These are phyloP conservation scores for Raphanus sativus DNA, from an alignment of 345 rosid genomes.

Conservation along the genomic window DNA sequence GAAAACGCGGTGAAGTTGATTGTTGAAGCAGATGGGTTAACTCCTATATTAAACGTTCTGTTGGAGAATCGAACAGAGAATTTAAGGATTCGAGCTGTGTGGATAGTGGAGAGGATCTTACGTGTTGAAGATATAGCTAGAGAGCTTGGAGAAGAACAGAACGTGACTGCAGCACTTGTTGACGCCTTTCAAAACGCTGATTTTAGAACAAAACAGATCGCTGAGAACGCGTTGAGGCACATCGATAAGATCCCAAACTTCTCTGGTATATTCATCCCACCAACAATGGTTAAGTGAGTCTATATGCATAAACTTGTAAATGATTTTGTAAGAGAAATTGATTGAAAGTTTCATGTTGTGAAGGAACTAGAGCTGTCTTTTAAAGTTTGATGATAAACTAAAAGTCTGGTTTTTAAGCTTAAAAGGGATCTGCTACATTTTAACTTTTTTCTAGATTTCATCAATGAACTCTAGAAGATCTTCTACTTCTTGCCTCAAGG, in stretches of 20 bases:
- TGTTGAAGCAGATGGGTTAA: conserved; percentile 68
- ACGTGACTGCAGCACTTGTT: conserved; percentile 80
- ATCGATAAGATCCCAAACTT: conserved; percentile 91
- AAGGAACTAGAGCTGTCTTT: background rate
- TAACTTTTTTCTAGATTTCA: conserved; percentile 49
- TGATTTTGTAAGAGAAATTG: conserved; percentile 3
- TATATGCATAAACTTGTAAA: conserved; percentile 24
- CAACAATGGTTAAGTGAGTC: conserved; percentile 44
- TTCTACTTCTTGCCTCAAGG: conserved; percentile 81
- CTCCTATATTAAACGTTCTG: conserved; percentile 64
- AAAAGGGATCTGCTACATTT: conserved; percentile 10
- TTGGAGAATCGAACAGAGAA: conserved; percentile 72
- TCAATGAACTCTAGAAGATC: conserved; percentile 77
- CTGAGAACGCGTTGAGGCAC: conserved; percentile 84
- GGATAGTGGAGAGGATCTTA: conserved; percentile 89
- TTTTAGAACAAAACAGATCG: conserved; percentile 76
- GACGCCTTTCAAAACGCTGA: conserved; percentile 94
- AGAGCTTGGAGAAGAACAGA: conserved; percentile 72
- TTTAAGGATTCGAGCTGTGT: conserved; percentile 70
- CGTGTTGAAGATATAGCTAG: conserved; percentile 70
- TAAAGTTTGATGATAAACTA: background rate
- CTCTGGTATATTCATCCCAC: conserved; percentile 64
- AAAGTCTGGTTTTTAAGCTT: conserved; percentile 15
- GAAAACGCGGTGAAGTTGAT: conserved; percentile 66
- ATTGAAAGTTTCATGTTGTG: background rate